These are phyloP conservation scores for Cryptococcus sp. DNA, from an alignment of 1,284 basidiomycete species.

Conservation along the genomic window DNA sequence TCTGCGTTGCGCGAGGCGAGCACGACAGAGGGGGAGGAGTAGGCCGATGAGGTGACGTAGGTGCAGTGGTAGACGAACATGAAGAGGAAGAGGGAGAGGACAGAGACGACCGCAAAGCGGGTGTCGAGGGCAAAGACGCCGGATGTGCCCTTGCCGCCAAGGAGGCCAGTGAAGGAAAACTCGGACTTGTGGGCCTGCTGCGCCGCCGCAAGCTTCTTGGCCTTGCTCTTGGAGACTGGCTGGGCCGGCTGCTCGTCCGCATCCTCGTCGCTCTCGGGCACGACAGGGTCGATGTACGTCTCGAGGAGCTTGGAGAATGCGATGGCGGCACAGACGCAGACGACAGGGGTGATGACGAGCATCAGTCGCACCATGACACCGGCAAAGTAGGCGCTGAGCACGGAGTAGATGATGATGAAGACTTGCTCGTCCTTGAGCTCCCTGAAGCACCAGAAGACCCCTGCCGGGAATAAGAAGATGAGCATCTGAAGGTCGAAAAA, in stretches of 20 bases:
- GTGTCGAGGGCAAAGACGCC: constrained; percentile 86
- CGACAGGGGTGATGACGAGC: constrained; percentile 50
- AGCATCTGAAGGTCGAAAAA: constrained; percentile 99
- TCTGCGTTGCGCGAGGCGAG: constrained; percentile 76
- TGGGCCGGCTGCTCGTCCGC: constrained; percentile 8
- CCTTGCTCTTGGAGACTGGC: constrained; percentile 58
- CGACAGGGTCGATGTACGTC: constrained; percentile 70
- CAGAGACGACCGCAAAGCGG: constrained; percentile 70
- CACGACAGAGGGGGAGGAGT: constrained; percentile 97
- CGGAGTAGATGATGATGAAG: constrained; percentile 97
- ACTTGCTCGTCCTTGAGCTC: constrained; percentile 94
- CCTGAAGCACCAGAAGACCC: constrained; percentile 89
- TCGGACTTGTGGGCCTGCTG: constrained; percentile 43
- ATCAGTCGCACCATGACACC: constrained; percentile 91
- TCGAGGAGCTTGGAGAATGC: constrained; percentile 86
- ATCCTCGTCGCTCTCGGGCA: constrained; percentile 29
- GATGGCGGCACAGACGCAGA: constrained; percentile 75
- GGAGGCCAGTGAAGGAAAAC: constrained; percentile 33
- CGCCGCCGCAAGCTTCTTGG: constrained; percentile 55
- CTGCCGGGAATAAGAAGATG: constrained; percentile 96
- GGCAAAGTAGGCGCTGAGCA: constrained; percentile 96
- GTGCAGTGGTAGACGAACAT: constrained; percentile 97
- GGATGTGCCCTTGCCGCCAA: constrained; percentile 39
- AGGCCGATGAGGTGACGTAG: constrained; percentile 90
- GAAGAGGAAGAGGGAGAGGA: constrained; percentile 73